A percentile compares a stretch with the other conserved stretches of the same genome.
phyloP scores from a whole-genome alignment of 371 early-diverging fungal species.

The Globomyces sp. region DNA sequence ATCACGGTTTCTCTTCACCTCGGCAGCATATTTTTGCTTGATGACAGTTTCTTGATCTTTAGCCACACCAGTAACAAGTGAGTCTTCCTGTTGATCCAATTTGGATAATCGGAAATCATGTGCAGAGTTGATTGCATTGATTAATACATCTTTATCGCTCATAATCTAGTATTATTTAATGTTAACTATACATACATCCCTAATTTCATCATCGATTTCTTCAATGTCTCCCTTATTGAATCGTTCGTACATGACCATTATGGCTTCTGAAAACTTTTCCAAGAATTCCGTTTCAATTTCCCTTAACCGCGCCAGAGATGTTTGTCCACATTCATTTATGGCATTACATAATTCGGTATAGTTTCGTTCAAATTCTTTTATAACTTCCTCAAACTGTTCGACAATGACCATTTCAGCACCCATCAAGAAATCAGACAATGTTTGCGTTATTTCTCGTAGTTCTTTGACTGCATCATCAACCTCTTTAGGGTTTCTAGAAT shows the following conservation, averaged over 20 bases:
- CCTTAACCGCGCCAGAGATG: constrained; percentile 43
- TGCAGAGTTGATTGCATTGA: constrained; percentile 48
- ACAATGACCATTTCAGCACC: constrained; percentile 48
- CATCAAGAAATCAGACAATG: constrained; percentile 45
- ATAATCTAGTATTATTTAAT: constrained; percentile 29
- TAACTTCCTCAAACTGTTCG: constrained; percentile 55
- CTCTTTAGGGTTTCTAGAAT: constrained; percentile 39
- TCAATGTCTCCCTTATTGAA: constrained; percentile 52
- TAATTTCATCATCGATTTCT: constrained; percentile 52
- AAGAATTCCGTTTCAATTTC: constrained; percentile 56
- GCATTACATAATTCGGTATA: constrained; percentile 44
- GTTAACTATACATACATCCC: constrained; percentile 38
- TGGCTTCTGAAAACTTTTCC: constrained; percentile 48
- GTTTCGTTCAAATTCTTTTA: constrained; percentile 52
- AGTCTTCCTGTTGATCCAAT: constrained; percentile 52
- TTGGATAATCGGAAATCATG: constrained; percentile 52
- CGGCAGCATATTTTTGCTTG: constrained; percentile 40
- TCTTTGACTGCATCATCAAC: constrained; percentile 39
- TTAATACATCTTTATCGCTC: constrained; percentile 50
- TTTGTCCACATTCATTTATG: constrained; percentile 42
- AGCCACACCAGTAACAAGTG: constrained; percentile 40
- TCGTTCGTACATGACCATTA: constrained; percentile 46
- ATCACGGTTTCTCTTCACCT: constrained; percentile 45
- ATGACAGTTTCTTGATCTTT: constrained; percentile 42
- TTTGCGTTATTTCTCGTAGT: constrained; percentile 31